Evolutionary conservation across 192 early-diverging fungal genomes (phyloP), one percentile per base, ranked within the genome.

Genomic region (Coemansia sp.): DNA sequence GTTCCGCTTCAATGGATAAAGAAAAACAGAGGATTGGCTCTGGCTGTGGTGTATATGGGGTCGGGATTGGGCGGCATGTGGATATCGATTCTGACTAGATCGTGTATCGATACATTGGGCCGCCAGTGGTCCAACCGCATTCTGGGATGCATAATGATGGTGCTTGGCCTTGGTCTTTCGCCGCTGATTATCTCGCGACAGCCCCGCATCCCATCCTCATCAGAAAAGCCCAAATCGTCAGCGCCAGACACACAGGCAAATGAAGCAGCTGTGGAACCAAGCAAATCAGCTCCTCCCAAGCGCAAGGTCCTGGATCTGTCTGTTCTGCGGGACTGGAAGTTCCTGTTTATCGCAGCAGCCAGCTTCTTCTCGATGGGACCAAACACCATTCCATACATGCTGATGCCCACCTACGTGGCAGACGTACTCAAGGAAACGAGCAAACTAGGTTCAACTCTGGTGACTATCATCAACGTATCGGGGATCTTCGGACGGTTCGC

Each of bases 351-450:
- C 28, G 78, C 78, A 0, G 73, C 51, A 2, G 69, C 73, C 38
- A 75, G 78, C 34, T 81, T 81, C 60, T 75, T 81, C 42, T 64
- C 78, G 10, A 81, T 81, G 78, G 78, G 66, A 0, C 78, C 78
- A 60, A 81, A 81, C 70, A 81, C 78, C 10, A 71, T 81, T 12
- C 78, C 78, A 1, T 81, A 75, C 45, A 61, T 81, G 40, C 36
- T 81, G 50, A 75, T 81, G 78, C 78, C 78, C 7, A 81, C 78
- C 0, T 81, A 81, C 28, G 69, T 72, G 1, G 69, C 65, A 0
- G 60, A 82, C 11, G 80, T 76, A 7, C 61, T 82, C 16, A 62
- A 73, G 48, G 68, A 73, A 30, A 48, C 36, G 31, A 61, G 74
- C 32, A 51, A 42, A 0, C 61, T 82, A 25, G 73, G 78, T 5